A percentile compares a stretch with the other conserved stretches of the same genome.
These are phyloP conservation scores for Lolium multiflorum DNA, from an alignment of 176 grass and related monocot species.

Conservation along the genomic window DNA sequence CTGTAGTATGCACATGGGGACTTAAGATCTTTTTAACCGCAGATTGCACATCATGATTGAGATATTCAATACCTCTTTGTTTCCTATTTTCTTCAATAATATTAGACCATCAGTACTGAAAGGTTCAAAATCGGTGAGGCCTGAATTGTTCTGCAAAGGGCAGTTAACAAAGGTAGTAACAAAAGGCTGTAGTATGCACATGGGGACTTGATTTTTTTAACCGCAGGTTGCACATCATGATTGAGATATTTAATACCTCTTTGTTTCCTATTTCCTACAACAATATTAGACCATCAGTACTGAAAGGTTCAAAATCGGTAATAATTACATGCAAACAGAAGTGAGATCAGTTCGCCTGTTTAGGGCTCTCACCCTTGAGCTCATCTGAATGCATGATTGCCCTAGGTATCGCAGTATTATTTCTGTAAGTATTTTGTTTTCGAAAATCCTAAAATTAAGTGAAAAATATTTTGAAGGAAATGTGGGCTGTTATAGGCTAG, in stretches of 20 bases:
- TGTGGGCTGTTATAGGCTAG: slow-evolving; percentile 15
- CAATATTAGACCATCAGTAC: slow-evolving; percentile 9
- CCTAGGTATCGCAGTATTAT: slow-evolving; percentile 11
- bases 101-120: not conserved
- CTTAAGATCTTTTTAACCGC: not conserved
- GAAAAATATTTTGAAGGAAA: slow-evolving; percentile 35
- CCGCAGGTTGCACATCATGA: not conserved
- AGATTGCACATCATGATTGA: slow-evolving; percentile 3
- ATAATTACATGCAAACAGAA: slow-evolving; percentile 14
- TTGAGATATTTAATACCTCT: not conserved
- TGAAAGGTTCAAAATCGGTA: not conserved
- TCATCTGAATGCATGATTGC: slow-evolving; percentile 4
- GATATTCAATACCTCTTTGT: not conserved
- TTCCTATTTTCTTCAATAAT: slow-evolving; percentile 12
- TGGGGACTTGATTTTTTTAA: not conserved
- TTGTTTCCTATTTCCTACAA: slow-evolving; percentile 1
- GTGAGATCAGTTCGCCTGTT: not conserved
- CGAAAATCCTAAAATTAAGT: not conserved
- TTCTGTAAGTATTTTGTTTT: not conserved
- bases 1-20: not conserved
- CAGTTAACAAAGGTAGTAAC: slow-evolving; percentile 90
- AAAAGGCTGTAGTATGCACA: slow-evolving; percentile 13
- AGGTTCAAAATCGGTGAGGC: slow-evolving; percentile 41
- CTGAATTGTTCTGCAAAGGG: slow-evolving; percentile 98
- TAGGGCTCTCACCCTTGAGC: slow-evolving; percentile 4